Evolutionary conservation across 2,329 filamentous ascomycete species (phyloP).

Genomic region (Plenodomus biglobosus): DNA sequence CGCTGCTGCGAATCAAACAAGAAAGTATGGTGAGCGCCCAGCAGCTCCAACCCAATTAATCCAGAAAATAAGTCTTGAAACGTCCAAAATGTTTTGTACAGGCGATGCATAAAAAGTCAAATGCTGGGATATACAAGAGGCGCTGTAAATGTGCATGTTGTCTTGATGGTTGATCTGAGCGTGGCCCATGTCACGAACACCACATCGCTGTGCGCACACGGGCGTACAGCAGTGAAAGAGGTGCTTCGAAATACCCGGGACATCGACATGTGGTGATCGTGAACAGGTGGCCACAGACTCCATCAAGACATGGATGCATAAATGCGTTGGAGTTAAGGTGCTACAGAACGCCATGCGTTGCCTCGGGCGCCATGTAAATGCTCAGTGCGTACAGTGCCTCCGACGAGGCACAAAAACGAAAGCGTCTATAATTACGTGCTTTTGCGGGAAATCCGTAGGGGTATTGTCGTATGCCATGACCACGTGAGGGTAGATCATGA

Average conservation of each 20-base stretch:
- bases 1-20: neutral
- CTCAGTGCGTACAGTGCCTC: constrained; percentile 20
- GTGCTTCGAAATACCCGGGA: constrained; percentile 22
- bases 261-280: neutral
- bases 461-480: constrained; percentile 35
- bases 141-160: constrained; percentile 16
- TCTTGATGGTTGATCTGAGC: constrained; percentile 6
- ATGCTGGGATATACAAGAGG: constrained; percentile 29
- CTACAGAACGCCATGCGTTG: constrained; percentile 8
- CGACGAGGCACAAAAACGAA: constrained; percentile 14
- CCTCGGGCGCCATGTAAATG: constrained; percentile 26
- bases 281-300: neutral
- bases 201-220: neutral
- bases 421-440: constrained; percentile 36
- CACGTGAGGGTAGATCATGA: constrained; percentile 24
- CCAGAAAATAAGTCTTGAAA: constrained; percentile 2
- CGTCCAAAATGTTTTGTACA: constrained; percentile 23
- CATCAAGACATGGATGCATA: neutral
- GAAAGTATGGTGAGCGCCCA: constrained; percentile 1
- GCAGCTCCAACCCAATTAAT: neutral
- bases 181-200: constrained; percentile 11
- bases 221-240: constrained; percentile 11
- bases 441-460: constrained; percentile 25
- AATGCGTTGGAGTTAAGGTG: neutral
- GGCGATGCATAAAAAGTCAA: constrained; percentile 23